Evolutionary conservation across 2,329 filamentous ascomycete species (phyloP), one percentile per base, ranked within the genome.

Genomic region (Sordariomycetes sp.): DNA sequence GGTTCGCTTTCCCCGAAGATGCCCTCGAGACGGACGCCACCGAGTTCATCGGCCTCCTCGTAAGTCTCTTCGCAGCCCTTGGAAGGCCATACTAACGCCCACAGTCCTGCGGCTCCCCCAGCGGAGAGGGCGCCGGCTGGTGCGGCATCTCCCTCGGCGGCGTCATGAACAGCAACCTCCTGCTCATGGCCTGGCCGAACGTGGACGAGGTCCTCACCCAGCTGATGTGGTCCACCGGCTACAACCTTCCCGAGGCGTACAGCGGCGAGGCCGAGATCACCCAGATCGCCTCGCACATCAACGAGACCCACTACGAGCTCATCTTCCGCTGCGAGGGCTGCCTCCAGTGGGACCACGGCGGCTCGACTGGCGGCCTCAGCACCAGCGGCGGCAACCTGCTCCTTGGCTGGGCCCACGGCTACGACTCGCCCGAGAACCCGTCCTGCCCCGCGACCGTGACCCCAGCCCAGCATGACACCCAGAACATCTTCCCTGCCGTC

Each of bases 321-420:
- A 77, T 87, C n/a, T 89, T 86, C 71, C 77, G 82, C 53, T 89
- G 86, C 69, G 69, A 83, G 62, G 75, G 76, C 62, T 84, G 81
- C 66, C 71, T 81, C 32, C 64, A 71, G 1, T 83, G 80, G 77
- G 70, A 79, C 62, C 73, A 81, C 48, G 72, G 75, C 37, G 77
- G 76, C 4, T 70, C 71, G 48, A 71, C 69, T 0, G 73, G 73
- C 0, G 72, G 70, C 4, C 71, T 73, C 2, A 71, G 72, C 6
- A 82, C 80, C n/a, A 77, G 70, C 54, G 64, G 62, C 3, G 75
- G 75, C 2, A 63, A 66, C 28, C 67, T 79, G 22, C 68, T 82
- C 34, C 68, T 86, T 20, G 82, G 81, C 7, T 85, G 80, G 73
- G 81, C 79, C 12, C 77, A 82, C 61, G 74, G 79, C 48, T 74